phyloP scores from a whole-genome alignment of 345 rosid genomes.

The Atalantia buxifolia region DNA sequence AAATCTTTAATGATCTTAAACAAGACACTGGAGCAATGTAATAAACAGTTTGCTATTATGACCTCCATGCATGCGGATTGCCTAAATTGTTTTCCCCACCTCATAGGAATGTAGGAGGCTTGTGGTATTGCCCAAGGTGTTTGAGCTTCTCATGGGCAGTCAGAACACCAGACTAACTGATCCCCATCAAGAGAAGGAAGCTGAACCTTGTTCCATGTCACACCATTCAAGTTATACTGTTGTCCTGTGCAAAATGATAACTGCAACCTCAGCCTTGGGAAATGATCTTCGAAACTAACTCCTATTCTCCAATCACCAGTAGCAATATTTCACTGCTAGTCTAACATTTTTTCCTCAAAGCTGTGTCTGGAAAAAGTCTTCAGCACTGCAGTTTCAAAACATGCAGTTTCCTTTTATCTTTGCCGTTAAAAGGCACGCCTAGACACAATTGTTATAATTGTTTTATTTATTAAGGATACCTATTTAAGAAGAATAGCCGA shows the following conservation, averaged over 20 bases:
- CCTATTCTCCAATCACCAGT: neutral
- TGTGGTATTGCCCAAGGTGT: neutral
- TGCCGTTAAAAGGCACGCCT: neutral
- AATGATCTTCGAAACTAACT: neutral
- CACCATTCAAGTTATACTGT: neutral
- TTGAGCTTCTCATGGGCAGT: neutral
- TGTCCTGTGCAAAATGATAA: neutral
- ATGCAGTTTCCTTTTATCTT: neutral
- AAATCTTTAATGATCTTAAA: neutral
- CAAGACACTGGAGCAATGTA: neutral
- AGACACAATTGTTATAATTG: neutral
- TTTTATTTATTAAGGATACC: neutral
- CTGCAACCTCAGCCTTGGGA: neutral
- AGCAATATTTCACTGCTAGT: neutral
- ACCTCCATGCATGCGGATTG: neutral
- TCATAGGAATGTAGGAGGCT: neutral
- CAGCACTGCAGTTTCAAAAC: neutral
- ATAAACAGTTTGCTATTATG: neutral
- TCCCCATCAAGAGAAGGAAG: neutral
- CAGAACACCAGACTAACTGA: neutral
- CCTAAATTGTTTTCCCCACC: neutral
- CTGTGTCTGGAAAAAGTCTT: neutral
- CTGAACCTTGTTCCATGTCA: neutral
- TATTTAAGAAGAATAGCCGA: neutral
- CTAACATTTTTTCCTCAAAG: neutral